Evolutionary conservation across 2,329 filamentous ascomycete species (phyloP).

Genomic region (Meredithiella fracta): DNA sequence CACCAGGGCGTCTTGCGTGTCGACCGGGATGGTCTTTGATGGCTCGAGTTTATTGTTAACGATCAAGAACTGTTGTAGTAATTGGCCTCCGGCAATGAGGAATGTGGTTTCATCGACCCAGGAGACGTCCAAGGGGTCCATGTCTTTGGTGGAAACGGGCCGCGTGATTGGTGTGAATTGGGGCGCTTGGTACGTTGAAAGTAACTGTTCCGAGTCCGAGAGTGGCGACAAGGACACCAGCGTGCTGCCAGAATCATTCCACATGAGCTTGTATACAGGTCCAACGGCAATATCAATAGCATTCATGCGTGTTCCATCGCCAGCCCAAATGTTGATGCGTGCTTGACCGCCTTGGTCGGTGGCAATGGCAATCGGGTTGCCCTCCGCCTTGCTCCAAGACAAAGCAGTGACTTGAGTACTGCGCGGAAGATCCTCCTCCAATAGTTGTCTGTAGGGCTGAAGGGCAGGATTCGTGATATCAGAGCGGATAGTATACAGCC

Average conservation of each 20-base stretch:
- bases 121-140: constrained; percentile 36
- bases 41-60: constrained; percentile 30
- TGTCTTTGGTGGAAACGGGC: constrained; percentile 32
- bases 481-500: constrained; percentile 48
- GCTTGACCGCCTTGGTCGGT: constrained; percentile 36
- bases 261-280: constrained; percentile 45
- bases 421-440: constrained; percentile 36
- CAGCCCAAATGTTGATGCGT: constrained; percentile 38
- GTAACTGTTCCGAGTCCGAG: constrained; percentile 28
- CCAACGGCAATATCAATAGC: constrained; percentile 41
- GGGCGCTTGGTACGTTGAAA: constrained; percentile 18
- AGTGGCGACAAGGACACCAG: constrained; percentile 35
- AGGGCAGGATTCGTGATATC: constrained; percentile 24
- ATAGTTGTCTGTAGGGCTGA: constrained; percentile 30
- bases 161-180: constrained; percentile 26
- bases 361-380: constrained; percentile 39
- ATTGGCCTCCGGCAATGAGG: constrained; percentile 39
- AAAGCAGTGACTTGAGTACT: constrained; percentile 40
- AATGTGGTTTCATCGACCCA: constrained; percentile 46
- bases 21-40: constrained; percentile 34
- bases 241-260: constrained; percentile 40
- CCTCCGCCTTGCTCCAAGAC: constrained; percentile 40
- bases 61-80: constrained; percentile 33
- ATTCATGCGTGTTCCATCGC: constrained; percentile 35
- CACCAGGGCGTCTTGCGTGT: constrained; percentile 35